phyloP scores from a whole-genome alignment of 2,329 filamentous ascomycete genomes.

The Tothia fuscella region DNA sequence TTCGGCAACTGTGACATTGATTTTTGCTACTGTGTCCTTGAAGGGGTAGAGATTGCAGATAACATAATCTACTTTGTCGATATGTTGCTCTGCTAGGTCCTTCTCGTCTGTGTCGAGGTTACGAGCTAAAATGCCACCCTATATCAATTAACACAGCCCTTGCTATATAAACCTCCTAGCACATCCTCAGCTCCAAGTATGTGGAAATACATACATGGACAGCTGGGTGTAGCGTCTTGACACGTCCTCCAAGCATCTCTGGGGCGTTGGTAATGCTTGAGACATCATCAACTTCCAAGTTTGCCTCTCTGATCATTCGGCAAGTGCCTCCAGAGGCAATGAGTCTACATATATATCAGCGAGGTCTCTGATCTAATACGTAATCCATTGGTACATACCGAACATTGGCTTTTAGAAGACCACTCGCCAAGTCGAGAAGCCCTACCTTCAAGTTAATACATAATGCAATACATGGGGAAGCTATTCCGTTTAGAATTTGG shows the following conservation, averaged over 20 bases:
- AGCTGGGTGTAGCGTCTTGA: slow-evolving; percentile 94
- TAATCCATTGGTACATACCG: slow-evolving; percentile 30
- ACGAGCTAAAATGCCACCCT: slow-evolving; percentile 74
- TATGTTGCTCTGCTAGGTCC: slow-evolving; percentile 54
- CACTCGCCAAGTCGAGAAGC: slow-evolving; percentile 82
- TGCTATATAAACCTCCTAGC: slow-evolving; percentile 23
- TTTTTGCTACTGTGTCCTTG: slow-evolving; percentile 94
- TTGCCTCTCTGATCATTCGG: slow-evolving; percentile 91
- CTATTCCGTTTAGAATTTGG: no score
- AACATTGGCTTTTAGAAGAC: slow-evolving; percentile 77
- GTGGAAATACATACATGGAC: slow-evolving; percentile 65
- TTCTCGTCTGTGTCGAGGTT: slow-evolving; percentile 93
- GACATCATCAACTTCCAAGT: slow-evolving; percentile 94
- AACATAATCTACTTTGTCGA: slow-evolving; percentile 27
- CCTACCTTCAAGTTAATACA: no score
- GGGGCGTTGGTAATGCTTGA: slow-evolving; percentile 90
- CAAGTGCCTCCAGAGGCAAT: slow-evolving; percentile 91
- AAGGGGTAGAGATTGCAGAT: slow-evolving; percentile 98
- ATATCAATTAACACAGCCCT: neutral
- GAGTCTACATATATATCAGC: slow-evolving; percentile 34
- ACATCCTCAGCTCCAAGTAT: neutral
- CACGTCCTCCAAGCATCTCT: slow-evolving; percentile 85
- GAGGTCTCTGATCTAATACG: no score
- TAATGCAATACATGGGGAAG: no score
- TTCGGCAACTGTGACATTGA: slow-evolving; percentile 92